phyloP scores from a whole-genome alignment of 129 eudicot species.

The Artemisia argyi region DNA sequence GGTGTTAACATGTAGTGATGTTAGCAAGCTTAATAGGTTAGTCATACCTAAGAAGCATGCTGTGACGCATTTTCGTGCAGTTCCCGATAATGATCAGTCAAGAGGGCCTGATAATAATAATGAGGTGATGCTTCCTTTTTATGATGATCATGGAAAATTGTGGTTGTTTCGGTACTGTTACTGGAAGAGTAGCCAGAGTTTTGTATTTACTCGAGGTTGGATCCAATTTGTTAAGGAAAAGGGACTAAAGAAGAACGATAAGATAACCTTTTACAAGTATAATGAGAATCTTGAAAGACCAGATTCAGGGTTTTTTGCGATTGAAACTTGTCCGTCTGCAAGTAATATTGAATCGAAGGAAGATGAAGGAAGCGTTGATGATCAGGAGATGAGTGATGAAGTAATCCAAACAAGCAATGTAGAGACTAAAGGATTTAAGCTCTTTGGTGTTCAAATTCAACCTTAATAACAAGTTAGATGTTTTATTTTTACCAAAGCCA shows the following conservation, averaged over 20 bases:
- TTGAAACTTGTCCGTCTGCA: conserved; percentile 40
- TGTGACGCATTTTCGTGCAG: conserved; percentile 41
- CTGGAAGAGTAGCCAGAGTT: conserved; percentile 88
- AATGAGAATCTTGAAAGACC: conserved; percentile 29
- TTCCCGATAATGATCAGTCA: conserved; percentile 8
- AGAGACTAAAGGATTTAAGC: conserved; percentile 44
- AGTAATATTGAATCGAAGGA: not conserved
- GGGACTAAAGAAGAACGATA: conserved; percentile 51
- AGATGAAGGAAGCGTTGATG: conserved; percentile 4
- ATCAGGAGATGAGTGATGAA: conserved; percentile 21
- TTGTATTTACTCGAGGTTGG: conserved; percentile 89
- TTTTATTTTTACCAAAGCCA: not conserved
- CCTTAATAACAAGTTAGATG: too few species aligned
- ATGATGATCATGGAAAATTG: conserved; percentile 44
- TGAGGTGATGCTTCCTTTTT: conserved; percentile 52
- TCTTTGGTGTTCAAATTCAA: conserved; percentile 56
- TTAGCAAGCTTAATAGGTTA: conserved; percentile 68
- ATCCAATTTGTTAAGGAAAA: conserved; percentile 74
- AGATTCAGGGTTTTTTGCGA: conserved; percentile 28
- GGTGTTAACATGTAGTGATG: conserved; percentile 87
- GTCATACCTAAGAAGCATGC: conserved; percentile 83
- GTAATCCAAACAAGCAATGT: conserved; percentile 17
- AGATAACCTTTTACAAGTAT: conserved; percentile 39
- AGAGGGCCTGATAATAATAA: conserved; percentile 28
- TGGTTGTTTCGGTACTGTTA: conserved; percentile 78